phyloP scores from a whole-genome alignment of 176 grass and related monocot species.

The Oryza rufipogon region DNA sequence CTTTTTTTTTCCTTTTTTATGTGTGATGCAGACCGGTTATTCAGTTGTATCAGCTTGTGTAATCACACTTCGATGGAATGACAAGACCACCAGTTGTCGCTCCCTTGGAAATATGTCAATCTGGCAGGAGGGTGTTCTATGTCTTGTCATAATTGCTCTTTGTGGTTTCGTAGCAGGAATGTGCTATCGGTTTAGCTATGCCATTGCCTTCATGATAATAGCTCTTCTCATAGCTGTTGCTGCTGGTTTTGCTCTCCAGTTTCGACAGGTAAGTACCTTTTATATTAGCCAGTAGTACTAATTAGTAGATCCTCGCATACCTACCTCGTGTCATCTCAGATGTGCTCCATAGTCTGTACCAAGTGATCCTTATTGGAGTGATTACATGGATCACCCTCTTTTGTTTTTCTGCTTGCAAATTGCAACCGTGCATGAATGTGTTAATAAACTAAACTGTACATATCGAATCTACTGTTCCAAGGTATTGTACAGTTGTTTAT shows the following conservation, averaged over 20 bases:
- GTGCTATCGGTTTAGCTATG: constrained; percentile 66
- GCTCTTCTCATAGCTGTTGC: constrained; percentile 66
- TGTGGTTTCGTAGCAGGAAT: constrained; percentile 75
- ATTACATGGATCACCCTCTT: constrained; percentile 3
- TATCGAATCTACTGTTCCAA: not conserved
- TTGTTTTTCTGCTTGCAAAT: not conserved
- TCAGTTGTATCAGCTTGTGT: constrained; percentile 99
- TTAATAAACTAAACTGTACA: not conserved
- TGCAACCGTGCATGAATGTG: not conserved
- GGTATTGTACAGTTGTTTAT: not conserved
- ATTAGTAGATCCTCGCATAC: not conserved
- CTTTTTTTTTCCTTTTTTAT: not conserved
- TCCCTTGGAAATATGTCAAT: constrained; percentile 62
- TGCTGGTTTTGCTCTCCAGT: constrained; percentile 64
- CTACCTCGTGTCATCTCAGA: not conserved
- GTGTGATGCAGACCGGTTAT: constrained; percentile 80
- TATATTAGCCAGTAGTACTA: constrained; percentile 1
- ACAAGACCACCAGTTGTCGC: constrained; percentile 50
- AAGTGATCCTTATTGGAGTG: not conserved
- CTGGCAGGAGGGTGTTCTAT: constrained; percentile 79
- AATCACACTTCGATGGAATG: constrained; percentile 84
- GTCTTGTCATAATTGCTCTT: constrained; percentile 67
- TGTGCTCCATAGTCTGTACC: not conserved
- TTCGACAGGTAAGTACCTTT: constrained; percentile 65
- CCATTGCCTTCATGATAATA: constrained; percentile 50